These are phyloP conservation scores for Colletotrichum endophyticum DNA, from an alignment of 2,329 filamentous ascomycete species.

Conservation along the genomic window DNA sequence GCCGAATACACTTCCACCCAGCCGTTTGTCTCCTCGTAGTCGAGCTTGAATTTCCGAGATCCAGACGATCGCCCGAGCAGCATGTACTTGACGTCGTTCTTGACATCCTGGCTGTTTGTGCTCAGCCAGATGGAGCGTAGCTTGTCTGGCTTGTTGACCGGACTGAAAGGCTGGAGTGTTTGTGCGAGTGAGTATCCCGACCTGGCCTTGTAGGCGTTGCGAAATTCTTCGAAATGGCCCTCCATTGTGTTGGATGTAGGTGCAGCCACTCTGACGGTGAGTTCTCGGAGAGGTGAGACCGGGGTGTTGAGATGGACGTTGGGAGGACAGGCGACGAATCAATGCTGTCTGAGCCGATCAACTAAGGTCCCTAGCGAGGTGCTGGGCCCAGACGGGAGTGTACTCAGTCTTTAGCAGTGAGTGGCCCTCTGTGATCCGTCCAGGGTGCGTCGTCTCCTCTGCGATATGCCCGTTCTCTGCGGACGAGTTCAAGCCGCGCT, in stretches of 20 bases:
- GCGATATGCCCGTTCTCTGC: background rate
- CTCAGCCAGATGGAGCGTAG: constrained; percentile 74
- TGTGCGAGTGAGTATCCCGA: constrained; percentile 77
- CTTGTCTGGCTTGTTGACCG: constrained; percentile 65
- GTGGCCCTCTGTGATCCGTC: background rate
- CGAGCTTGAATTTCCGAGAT: constrained; percentile 55
- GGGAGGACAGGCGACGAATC: background rate
- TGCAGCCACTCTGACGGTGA: background rate
- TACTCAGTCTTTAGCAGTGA: background rate
- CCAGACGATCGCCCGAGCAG: constrained; percentile 55
- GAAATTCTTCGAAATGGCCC: constrained; percentile 75
- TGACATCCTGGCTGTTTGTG: constrained; percentile 69
- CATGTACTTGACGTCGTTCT: constrained; percentile 75
- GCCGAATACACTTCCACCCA: constrained; percentile 86
- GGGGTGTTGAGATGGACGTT: background rate
- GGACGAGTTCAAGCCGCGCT: background rate
- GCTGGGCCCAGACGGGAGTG: background rate
- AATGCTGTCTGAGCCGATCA: background rate
- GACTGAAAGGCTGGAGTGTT: constrained; percentile 74
- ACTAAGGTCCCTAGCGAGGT: background rate
- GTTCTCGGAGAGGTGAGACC: background rate
- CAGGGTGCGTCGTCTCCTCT: background rate
- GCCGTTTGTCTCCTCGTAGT: constrained; percentile 73
- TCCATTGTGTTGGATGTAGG: constrained; percentile 63
- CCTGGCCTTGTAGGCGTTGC: constrained; percentile 64